phyloP scores from a whole-genome alignment of 2,329 filamentous ascomycete species.

The Dryadomyces sulphureus region DNA sequence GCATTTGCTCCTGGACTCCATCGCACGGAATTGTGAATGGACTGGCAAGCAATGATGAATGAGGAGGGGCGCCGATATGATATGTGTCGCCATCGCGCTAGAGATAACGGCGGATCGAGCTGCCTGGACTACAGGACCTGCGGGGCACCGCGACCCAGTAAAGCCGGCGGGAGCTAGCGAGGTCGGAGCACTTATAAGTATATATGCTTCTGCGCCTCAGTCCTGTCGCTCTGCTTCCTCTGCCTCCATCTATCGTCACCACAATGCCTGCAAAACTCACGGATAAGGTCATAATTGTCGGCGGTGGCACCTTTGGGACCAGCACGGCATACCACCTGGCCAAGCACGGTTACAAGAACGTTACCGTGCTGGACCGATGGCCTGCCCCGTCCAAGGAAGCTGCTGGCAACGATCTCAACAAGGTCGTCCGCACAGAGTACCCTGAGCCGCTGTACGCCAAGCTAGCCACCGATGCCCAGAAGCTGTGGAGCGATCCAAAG shows the following conservation, averaged over 20 bases:
- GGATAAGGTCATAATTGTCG: slow-evolving; percentile 23
- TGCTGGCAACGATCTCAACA: slow-evolving; percentile 45
- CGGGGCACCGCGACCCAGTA: not conserved
- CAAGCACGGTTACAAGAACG: slow-evolving; percentile 25
- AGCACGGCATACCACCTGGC: slow-evolving; percentile 33
- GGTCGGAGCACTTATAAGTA: not conserved
- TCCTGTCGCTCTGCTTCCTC: too few relatives aligned
- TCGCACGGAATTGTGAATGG: too few relatives aligned
- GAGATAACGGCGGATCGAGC: not conserved
- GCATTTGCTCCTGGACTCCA: not conserved
- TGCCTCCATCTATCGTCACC: not conserved
- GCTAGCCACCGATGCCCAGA: slow-evolving; percentile 19
- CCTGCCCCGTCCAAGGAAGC: slow-evolving; percentile 24
- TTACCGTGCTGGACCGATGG: slow-evolving; percentile 33
- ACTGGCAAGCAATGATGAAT: too few relatives aligned
- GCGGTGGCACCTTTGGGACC: slow-evolving; percentile 31
- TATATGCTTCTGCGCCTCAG: too few relatives aligned
- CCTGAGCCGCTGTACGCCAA: slow-evolving; percentile 41
- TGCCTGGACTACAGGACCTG: not conserved
- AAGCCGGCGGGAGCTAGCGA: not conserved
- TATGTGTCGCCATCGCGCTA: too few relatives aligned
- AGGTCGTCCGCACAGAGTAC: slow-evolving; percentile 45
- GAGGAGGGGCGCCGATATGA: too few relatives aligned
- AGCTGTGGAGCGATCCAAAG: not conserved
- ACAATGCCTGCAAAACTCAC: not conserved